Evolutionary conservation across 1,284 basidiomycete genomes (phyloP), one percentile per base, ranked within the genome.

Genomic region (Hemileia vastatrix): DNA sequence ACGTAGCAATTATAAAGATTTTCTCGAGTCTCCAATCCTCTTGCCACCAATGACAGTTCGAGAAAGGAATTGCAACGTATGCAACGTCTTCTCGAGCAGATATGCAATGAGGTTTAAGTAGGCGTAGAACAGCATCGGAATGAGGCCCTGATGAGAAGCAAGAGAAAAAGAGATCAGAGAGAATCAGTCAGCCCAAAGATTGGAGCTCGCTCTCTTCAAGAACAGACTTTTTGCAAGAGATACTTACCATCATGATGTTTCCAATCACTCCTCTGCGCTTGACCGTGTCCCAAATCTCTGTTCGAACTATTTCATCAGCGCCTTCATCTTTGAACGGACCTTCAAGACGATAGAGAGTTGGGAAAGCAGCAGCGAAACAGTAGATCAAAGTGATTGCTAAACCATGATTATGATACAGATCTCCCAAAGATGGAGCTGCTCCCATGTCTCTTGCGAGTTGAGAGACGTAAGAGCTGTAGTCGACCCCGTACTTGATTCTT

Each of bases 231-330:
- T n/a, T n/a, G n/a, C n/a, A n/a, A 27, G 27, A 27, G 27, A 27
- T 27, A 27, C 27, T 27, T 27, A 27, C 84, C 83, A 85, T 84
- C 56, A 82, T 73, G 3, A 85, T 63, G 68, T 85, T 85, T 0
- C 84, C 84, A 0, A 80, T 66, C 1, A 81, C n/a, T 0, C 83
- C 83, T 50, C 84, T 76, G 0, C 84, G 78, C 6, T 76, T 78
- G 61, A 86, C 82, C 1, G 83, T 84, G 40, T 85, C 83, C 81
- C 81, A 84, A 13, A 85, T 76, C 71, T 86, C 84, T 1, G 80
- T 82, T 70, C 80, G 80, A 60, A 82, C 79, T 31, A 83, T 79
- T 2, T 73, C 64, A n/a, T n/a, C n/a, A 2, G 69, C 68, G 45
- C 68, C 67, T 2, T 65, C 57, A 19, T 67, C 63, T 4, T 78